Evolutionary conservation across 345 rosid species (phyloP).

Genomic region (Salix dunnii): DNA sequence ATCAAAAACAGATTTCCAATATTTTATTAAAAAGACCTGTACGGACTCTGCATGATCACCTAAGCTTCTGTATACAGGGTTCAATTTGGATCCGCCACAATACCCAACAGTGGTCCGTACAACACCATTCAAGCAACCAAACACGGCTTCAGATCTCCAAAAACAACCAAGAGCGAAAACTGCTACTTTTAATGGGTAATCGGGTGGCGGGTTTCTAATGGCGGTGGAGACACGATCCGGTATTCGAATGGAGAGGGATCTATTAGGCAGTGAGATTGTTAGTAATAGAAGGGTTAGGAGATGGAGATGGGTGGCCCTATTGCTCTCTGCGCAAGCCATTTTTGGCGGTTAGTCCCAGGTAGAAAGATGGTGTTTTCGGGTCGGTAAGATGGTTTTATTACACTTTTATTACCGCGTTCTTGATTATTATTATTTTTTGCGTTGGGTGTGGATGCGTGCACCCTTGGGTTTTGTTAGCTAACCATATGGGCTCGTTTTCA

Average conservation of each 20-base stretch:
- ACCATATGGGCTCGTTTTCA: too few relatives aligned
- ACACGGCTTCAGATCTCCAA: constrained; percentile 93
- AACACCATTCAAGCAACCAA: constrained; percentile 83
- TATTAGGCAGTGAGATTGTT: constrained; percentile 24
- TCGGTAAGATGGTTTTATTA: not conserved
- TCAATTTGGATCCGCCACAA: constrained; percentile 68
- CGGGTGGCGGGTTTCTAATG: constrained; percentile 27
- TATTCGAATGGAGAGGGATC: constrained; percentile 50
- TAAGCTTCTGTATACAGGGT: constrained; percentile 73
- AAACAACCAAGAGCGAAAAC: constrained; percentile 90
- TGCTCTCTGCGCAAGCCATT: constrained; percentile 36
- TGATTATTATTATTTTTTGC: too few relatives aligned
- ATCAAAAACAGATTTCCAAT: too few relatives aligned
- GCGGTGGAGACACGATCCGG: constrained; percentile 47
- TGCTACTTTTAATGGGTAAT: constrained; percentile 47
- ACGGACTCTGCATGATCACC: constrained; percentile 89
- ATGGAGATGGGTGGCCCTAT: constrained; percentile 1
- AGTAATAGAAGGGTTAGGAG: constrained; percentile 18
- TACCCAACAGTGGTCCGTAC: constrained; percentile 70
- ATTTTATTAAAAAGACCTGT: constrained; percentile 37
- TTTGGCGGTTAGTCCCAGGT: not conserved
- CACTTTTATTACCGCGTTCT: too few relatives aligned
- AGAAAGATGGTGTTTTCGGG: not conserved
- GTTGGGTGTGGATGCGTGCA: not conserved
- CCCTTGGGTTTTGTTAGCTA: too few relatives aligned